A percentile compares a stretch with the other conserved stretches of the same genome.
These are phyloP conservation scores for Leccinellum albellum DNA, from an alignment of 768 basidiomycete species.

Conservation along the genomic window DNA sequence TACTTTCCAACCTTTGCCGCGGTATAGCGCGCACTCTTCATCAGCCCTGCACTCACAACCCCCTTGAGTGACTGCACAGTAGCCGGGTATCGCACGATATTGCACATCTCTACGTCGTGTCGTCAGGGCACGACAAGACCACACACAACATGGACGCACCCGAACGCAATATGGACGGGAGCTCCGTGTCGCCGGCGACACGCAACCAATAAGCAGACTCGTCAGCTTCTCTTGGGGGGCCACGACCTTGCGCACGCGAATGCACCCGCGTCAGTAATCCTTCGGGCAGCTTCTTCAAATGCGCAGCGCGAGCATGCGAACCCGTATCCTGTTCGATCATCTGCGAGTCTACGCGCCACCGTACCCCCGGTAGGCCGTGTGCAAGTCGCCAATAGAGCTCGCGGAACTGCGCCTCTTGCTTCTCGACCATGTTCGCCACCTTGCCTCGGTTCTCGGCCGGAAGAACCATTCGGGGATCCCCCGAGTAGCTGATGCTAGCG, in stretches of 20 bases:
- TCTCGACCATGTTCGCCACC: slow-evolving; percentile 87
- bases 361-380: slow-evolving; percentile 74
- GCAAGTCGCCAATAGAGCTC: slow-evolving; percentile 82
- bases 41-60: slow-evolving; percentile 73
- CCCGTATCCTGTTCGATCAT: slow-evolving; percentile 72
- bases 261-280: slow-evolving; percentile 58
- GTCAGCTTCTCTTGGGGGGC: slow-evolving; percentile 51
- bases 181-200: slow-evolving; percentile 59
- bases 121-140: background rate
- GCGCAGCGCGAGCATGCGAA: slow-evolving; percentile 63
- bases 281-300: slow-evolving; percentile 75
- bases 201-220: slow-evolving; percentile 74
- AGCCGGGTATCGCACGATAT: slow-evolving; percentile 80
- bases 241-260: slow-evolving; percentile 27
- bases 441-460: slow-evolving; percentile 94
- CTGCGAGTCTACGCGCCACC: slow-evolving; percentile 54
- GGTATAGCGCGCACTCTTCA: slow-evolving; percentile 75
- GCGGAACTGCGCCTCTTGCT: slow-evolving; percentile 78
- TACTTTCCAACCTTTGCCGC: slow-evolving; percentile 82
- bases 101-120: slow-evolving; percentile 54
- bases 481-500: slow-evolving; percentile 79
- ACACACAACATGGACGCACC: slow-evolving; percentile 37
- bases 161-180: slow-evolving; percentile 49
- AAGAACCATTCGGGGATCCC: slow-evolving; percentile 91
- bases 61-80: slow-evolving; percentile 85